Conservation (phyloP, 441 rosid genomes). For the Dalechampia spathulata region DNA sequence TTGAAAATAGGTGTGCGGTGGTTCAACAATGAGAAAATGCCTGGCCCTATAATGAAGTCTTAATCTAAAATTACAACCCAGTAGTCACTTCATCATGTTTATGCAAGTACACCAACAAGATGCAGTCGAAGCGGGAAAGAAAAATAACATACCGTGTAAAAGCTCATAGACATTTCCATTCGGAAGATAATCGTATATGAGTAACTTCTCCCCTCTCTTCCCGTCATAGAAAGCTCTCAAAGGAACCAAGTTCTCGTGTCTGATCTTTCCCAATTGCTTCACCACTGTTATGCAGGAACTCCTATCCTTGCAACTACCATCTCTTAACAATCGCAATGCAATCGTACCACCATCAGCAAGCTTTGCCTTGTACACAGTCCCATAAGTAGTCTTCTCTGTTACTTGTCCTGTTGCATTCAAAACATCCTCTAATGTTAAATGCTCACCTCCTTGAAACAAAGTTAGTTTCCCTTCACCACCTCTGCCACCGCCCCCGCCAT, state of each 20-base stretch:
- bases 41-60: not conserved
- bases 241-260: slow-evolving; percentile 85
- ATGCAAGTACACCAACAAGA: not conserved
- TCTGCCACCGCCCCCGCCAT: slow-evolving; percentile 21
- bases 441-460: slow-evolving; percentile 94
- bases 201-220: slow-evolving; percentile 93
- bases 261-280: slow-evolving; percentile 65
- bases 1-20: not conserved
- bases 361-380: slow-evolving; percentile 95
- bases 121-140: not conserved
- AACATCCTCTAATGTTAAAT: slow-evolving; percentile 82
- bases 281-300: slow-evolving; percentile 61
- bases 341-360: slow-evolving; percentile 87
- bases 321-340: slow-evolving; percentile 81
- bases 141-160: slow-evolving; percentile 56
- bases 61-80: not conserved
- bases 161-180: slow-evolving; percentile 66
- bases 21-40: not conserved
- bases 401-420: slow-evolving; percentile 95
- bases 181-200: slow-evolving; percentile 85
- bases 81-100: not conserved
- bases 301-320: slow-evolving; percentile 87
- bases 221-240: slow-evolving; percentile 95
- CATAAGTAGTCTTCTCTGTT: slow-evolving; percentile 85
- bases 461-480: slow-evolving; percentile 76